phyloP scores from a whole-genome alignment of 2,329 filamentous ascomycete species.

The Mycogone perniciosa region DNA sequence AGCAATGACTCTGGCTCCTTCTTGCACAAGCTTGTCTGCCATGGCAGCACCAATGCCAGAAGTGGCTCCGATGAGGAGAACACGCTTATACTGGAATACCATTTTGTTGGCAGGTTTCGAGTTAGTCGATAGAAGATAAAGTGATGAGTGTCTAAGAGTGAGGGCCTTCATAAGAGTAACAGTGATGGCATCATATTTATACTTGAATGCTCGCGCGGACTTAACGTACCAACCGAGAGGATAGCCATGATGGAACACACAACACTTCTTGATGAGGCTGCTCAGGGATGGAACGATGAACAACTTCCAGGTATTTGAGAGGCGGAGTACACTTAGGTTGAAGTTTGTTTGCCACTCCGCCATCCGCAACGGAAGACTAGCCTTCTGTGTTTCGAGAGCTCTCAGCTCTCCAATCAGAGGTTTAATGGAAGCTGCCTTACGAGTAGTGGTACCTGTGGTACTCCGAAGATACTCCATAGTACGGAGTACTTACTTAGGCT shows the following conservation, averaged over 20 bases:
- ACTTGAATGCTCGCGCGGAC: not conserved
- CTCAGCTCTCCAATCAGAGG: not conserved
- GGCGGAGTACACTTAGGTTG: not conserved
- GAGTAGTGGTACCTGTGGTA: not conserved
- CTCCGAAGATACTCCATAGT: not conserved
- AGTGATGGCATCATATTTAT: not conserved
- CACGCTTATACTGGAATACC: constrained; percentile 48
- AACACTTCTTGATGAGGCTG: too few relatives aligned
- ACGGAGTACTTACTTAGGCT: not conserved
- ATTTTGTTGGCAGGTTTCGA: constrained; percentile 25
- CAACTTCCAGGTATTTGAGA: too few relatives aligned
- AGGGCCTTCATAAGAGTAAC: not conserved
- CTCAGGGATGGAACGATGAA: not conserved
- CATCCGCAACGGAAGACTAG: not conserved
- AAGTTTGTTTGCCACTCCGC: not conserved
- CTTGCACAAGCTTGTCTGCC: constrained; percentile 32
- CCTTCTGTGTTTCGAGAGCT: not conserved
- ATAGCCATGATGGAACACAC: too few relatives aligned
- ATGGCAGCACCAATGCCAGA: constrained; percentile 19
- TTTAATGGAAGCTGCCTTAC: too few relatives aligned
- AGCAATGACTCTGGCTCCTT: constrained; percentile 38
- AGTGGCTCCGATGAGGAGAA: constrained; percentile 39
- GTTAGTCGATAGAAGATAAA: not conserved
- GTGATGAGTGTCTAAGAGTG: not conserved
- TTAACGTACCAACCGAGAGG: too few relatives aligned